These are phyloP conservation scores for Lactifluus rugatus DNA, from an alignment of 768 basidiomycete species.

Conservation along the genomic window DNA sequence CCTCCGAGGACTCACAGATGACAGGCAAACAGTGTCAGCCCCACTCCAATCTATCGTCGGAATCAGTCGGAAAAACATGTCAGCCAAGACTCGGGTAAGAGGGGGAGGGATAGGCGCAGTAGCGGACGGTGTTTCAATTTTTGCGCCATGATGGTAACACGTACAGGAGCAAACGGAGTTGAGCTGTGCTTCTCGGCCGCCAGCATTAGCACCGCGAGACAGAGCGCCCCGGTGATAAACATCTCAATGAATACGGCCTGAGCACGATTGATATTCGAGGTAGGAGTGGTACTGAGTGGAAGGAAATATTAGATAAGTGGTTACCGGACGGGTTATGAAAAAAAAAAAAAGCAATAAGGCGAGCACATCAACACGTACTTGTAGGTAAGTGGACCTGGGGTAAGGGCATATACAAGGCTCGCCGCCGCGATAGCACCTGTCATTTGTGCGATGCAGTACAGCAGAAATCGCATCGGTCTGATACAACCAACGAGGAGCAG, in stretches of 20 bases:
- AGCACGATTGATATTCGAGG: slow-evolving; percentile 37
- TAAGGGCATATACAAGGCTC: slow-evolving; percentile 43
- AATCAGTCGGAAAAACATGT: not conserved
- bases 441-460: slow-evolving; percentile 55
- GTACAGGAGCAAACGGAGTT: slow-evolving; percentile 60
- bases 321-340: not conserved
- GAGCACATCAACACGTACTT: slow-evolving; percentile 33
- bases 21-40: slow-evolving; percentile 52
- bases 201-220: slow-evolving; percentile 60
- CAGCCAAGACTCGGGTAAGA: not conserved
- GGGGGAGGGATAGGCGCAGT: not conserved
- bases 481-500: slow-evolving; percentile 49
- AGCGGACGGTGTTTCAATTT: too few species aligned
- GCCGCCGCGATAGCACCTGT: slow-evolving; percentile 50
- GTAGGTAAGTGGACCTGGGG: slow-evolving; percentile 43
- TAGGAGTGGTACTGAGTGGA: slow-evolving; percentile 37
- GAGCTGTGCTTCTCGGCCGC: slow-evolving; percentile 60
- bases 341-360: not conserved
- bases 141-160: not conserved
- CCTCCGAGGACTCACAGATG: slow-evolving; percentile 38
- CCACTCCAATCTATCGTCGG: slow-evolving; percentile 44
- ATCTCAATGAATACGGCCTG: slow-evolving; percentile 66
- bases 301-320: not conserved
- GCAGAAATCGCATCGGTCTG: slow-evolving; percentile 43
- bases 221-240: slow-evolving; percentile 53